Conservation (phyloP, 2,329 filamentous ascomycete genomes). For the Pseudogymnoascus sp. region DNA sequence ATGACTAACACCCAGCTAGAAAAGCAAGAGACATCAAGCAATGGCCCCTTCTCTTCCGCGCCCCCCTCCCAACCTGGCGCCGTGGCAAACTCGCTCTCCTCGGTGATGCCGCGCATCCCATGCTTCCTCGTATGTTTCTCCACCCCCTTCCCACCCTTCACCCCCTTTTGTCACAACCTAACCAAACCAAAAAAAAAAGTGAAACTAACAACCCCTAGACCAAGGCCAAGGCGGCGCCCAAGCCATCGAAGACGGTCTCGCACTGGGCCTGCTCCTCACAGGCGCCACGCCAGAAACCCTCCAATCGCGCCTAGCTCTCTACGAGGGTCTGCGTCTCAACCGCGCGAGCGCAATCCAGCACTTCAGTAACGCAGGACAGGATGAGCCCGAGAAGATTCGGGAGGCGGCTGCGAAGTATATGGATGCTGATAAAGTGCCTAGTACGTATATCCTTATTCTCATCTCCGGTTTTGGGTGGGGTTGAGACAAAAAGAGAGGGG, state of each 20-base stretch:
- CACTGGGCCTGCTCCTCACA: slow-evolving; percentile 24
- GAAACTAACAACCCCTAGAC: slow-evolving; percentile 14
- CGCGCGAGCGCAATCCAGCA: slow-evolving; percentile 33
- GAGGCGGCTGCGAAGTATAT: slow-evolving; percentile 25
- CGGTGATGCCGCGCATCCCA: slow-evolving; percentile 22
- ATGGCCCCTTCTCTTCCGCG: slow-evolving; percentile 26
- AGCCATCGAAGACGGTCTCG: slow-evolving; percentile 29
- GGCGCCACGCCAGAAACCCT: slow-evolving; percentile 18
- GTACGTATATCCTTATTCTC: slow-evolving; percentile 18
- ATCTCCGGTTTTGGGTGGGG: neutral
- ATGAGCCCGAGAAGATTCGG: slow-evolving; percentile 25
- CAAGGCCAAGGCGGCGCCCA: slow-evolving; percentile 29
- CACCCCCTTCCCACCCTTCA: no score
- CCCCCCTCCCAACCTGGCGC: slow-evolving; percentile 24
- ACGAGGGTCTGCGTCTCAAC: slow-evolving; percentile 26
- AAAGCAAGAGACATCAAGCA: slow-evolving; percentile 27
- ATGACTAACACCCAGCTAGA: slow-evolving; percentile 9
- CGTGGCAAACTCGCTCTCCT: slow-evolving; percentile 18
- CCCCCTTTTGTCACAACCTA: neutral
- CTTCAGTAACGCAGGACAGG: slow-evolving; percentile 32
- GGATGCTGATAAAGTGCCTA: slow-evolving; percentile 25
- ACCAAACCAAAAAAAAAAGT: no score
- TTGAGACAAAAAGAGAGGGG: neutral
- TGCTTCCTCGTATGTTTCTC: slow-evolving; percentile 24
- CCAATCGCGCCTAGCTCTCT: slow-evolving; percentile 23